Percentiles rank a stretch among this genome's conserved stretches.
These are phyloP conservation scores for Aspergillus oerlinghausenensis DNA, from an alignment of 2,329 filamentous ascomycete genomes.

Conservation along the genomic window DNA sequence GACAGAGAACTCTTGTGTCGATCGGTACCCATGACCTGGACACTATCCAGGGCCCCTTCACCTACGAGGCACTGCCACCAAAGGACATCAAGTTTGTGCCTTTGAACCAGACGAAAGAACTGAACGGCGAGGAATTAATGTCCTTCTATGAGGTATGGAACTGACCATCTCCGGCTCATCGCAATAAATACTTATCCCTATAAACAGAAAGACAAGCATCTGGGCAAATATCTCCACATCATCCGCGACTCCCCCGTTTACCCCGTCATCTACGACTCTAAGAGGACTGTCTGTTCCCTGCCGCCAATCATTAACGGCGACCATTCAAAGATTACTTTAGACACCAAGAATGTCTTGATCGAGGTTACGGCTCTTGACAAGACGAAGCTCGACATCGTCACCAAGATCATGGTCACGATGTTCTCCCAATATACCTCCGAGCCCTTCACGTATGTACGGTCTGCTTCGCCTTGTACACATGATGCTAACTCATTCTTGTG, in stretches of 20 bases:
- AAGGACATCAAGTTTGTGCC: conserved; percentile 87
- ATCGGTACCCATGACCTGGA: conserved; percentile 97
- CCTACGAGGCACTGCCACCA: conserved; percentile 88
- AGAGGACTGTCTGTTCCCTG: conserved; percentile 81
- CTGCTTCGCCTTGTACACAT: not conserved
- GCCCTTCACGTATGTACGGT: conserved; percentile 63
- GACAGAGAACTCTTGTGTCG: conserved; percentile 88
- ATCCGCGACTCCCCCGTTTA: conserved; percentile 92
- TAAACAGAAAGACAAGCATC: conserved; percentile 74
- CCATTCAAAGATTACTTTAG: conserved; percentile 88
- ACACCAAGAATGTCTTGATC: conserved; percentile 93
- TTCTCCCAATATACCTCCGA: conserved; percentile 89
- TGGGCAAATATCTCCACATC: conserved; percentile 87
- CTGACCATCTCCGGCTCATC: not conserved
- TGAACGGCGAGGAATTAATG: conserved; percentile 89
- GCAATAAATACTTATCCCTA: conserved; percentile 10
- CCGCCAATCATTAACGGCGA: conserved; percentile 98
- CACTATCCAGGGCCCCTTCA: conserved; percentile 89
- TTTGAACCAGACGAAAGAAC: conserved; percentile 83
- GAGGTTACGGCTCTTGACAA: conserved; percentile 94
- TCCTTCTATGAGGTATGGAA: conserved; percentile 68
- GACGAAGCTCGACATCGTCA: conserved; percentile 94
- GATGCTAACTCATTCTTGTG: conserved; percentile 4
- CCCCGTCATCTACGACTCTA: conserved; percentile 89
- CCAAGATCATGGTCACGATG: conserved; percentile 95